Percentiles rank a stretch among this genome's conserved stretches.
Evolutionary conservation across 176 grass and related monocot species (phyloP).

Genomic region (Phoenix dactylifera): DNA sequence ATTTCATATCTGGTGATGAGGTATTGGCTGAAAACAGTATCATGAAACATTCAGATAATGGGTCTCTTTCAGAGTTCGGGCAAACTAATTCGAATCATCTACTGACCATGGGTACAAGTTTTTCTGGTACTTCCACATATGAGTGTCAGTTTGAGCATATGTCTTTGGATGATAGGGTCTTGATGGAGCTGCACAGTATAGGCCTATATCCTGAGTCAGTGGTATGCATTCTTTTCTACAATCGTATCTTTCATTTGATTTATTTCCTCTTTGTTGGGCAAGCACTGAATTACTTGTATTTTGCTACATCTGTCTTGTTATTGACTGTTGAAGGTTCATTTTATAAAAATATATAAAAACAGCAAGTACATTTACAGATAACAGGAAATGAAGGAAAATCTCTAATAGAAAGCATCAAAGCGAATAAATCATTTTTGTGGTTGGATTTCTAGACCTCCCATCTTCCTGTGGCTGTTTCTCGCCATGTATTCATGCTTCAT

Average conservation of each 20-base stretch:
- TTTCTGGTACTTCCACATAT: constrained; percentile 31
- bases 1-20: constrained; percentile 32
- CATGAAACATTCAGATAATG: constrained; percentile 30
- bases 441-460: no score
- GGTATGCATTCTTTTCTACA: constrained; percentile 29
- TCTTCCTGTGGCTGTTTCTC: no score
- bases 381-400: no score
- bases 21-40: constrained; percentile 20
- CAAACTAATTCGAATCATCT: constrained; percentile 21
- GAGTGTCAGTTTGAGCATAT: constrained; percentile 55
- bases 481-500: no score
- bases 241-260: background rate
- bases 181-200: constrained; percentile 79
- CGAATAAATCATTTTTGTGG: no score
- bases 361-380: no score
- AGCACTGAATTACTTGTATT: no score
- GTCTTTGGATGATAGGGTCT: constrained; percentile 65
- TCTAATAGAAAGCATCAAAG: no score
- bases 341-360: no score
- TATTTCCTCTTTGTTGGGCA: no score
- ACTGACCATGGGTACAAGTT: constrained; percentile 27
- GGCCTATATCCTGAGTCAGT: constrained; percentile 50
- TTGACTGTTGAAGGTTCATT: no score
- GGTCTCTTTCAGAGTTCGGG: constrained; percentile 19
- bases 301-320: no score